Conservation (phyloP, 805 yeast species). For the Zygoascus ofunaensis region DNA sequence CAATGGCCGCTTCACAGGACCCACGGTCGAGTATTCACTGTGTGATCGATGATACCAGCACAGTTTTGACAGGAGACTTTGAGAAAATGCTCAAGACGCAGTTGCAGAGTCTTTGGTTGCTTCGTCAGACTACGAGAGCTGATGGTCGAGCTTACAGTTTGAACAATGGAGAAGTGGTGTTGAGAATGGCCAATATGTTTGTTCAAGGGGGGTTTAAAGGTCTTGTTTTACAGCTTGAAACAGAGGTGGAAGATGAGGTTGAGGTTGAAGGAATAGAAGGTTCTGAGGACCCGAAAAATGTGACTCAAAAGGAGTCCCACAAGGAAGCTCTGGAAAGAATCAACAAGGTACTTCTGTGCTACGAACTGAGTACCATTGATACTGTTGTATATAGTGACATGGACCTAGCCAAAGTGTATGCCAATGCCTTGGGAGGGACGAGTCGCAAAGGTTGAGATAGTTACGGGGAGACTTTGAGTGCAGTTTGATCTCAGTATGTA, state of each 20-base stretch:
- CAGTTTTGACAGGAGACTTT: constrained; percentile 48
- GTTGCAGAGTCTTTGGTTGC: constrained; percentile 60
- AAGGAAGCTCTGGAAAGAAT: neutral
- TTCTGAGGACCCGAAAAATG: neutral
- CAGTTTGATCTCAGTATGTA: too few relatives aligned
- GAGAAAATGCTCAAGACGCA: constrained; percentile 47
- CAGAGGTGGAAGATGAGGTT: constrained; percentile 17
- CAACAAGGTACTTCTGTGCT: neutral
- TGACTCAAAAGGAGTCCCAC: too few relatives aligned
- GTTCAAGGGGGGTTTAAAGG: constrained; percentile 70
- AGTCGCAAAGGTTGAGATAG: too few relatives aligned
- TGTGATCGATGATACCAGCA: constrained; percentile 23
- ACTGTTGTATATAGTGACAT: neutral
- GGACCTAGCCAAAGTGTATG: constrained; percentile 2
- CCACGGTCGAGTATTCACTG: constrained; percentile 23
- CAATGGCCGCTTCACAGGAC: constrained; percentile 24
- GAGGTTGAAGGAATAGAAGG: neutral
- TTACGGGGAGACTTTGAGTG: too few relatives aligned
- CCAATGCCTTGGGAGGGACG: neutral
- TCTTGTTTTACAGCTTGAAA: constrained; percentile 51
- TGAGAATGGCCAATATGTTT: constrained; percentile 62
- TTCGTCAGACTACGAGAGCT: constrained; percentile 61
- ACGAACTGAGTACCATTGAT: neutral
- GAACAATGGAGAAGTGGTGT: constrained; percentile 37
- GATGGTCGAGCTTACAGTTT: constrained; percentile 62